Evolutionary conservation across 108 stramenopile species (phyloP).

Genomic region (Fragilariopsis cylindrus): DNA sequence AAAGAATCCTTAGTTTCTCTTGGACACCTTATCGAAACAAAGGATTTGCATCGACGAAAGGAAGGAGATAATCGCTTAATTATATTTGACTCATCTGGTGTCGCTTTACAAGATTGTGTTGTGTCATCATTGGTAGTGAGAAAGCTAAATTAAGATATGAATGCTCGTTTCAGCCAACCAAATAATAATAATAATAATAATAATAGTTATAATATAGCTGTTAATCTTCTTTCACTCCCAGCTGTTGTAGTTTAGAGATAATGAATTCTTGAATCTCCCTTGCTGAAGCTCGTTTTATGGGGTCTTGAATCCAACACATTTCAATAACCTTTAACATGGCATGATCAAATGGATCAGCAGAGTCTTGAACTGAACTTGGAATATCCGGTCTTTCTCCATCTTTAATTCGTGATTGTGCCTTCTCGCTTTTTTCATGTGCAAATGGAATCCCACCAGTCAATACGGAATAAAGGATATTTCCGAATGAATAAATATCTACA

Average conservation of each 20-base stretch:
- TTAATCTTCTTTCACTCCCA: slow-evolving; percentile 14
- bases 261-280: slow-evolving; percentile 34
- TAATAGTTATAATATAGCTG: not conserved
- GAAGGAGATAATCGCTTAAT: slow-evolving; percentile 48
- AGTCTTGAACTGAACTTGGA: slow-evolving; percentile 28
- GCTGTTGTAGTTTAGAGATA: slow-evolving; percentile 2
- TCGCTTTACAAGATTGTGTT: slow-evolving; percentile 73
- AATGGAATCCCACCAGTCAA: slow-evolving; percentile 55
- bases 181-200: not conserved
- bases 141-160: not conserved
- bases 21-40: slow-evolving; percentile 38
- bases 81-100: slow-evolving; percentile 75
- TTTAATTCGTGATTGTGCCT: slow-evolving; percentile 35
- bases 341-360: slow-evolving; percentile 42
- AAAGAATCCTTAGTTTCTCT: slow-evolving; percentile 46
- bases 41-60: slow-evolving; percentile 33
- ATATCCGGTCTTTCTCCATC: slow-evolving; percentile 45
- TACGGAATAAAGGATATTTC: slow-evolving; percentile 66
- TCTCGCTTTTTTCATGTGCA: slow-evolving; percentile 21
- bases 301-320: slow-evolving; percentile 56
- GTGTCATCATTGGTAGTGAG: slow-evolving; percentile 38
- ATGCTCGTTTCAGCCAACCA: not conserved
- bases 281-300: slow-evolving; percentile 48
- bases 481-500: slow-evolving; percentile 68
- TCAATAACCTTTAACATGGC: slow-evolving; percentile 50